Base-by-base conservation (phyloP, 208 protist genomes). In the Leishmania amazonensis region DNA sequence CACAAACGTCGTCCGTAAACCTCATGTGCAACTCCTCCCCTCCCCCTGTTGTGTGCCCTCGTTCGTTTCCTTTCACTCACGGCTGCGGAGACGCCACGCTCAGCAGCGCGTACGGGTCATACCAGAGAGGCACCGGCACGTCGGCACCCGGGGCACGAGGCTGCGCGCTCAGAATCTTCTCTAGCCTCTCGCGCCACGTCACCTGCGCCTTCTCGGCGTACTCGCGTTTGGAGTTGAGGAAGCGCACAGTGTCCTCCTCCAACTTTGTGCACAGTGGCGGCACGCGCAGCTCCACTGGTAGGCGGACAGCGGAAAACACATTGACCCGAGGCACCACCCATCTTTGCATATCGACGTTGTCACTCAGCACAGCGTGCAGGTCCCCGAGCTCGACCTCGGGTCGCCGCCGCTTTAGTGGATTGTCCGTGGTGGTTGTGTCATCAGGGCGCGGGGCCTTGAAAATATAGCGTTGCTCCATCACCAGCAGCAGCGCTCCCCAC, bases 381-480 rank as follows among this genome's bases (percentile, higher is more conserved):
- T 81, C 76, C 38, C 80, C 65, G 75, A 40, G 24, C 17, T 57
- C 75, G 45, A 21, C 40, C 31, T 88, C 87, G n/a, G 77, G 35
- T 5, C 87, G 83, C 21, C 76, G 74, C 8, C 88, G 85, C 82
- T 94, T 93, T 51, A 85, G 54, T 3, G 53, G 75, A 64, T 79
- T 80, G 8, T 81, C 64, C 45, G 57, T 71, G 17, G 28, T 35
- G 6, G 73, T 11, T 4, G 51, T 54, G 51, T 82, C 77, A 31
- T 87, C 83, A 38, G 90, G 85, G 42, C 85, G 76, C 1, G 90
- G 81, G 28, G 79, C 53, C 7, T 84, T 78, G 45, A 97, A 92
- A 68, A 97, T 85, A 72, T 89, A 97, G 13, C 87, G 84, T 68
- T 92, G 83, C 88, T 97, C 94, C 72, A 97, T 81, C 72, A 90